Evolutionary conservation across 83 land plant genomes (phyloP), one percentile per base, ranked within the genome.

Genomic region (Diphasiastrum complanatum): DNA sequence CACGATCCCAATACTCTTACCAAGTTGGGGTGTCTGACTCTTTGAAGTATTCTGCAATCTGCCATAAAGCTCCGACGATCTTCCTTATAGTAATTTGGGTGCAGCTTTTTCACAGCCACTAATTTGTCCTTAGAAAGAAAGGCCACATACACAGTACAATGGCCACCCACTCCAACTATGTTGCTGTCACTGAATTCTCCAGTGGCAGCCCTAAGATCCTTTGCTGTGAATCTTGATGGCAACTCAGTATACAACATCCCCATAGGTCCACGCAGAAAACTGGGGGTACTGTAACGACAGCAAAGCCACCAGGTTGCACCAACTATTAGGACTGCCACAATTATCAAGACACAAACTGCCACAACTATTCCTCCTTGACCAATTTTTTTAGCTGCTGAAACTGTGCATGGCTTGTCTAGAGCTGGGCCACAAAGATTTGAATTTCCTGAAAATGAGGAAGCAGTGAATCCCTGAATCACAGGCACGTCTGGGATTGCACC

Each of bases 181-280:
- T 34, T 16, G 22, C 45, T 25, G 1, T 68, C 71, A 38, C 34
- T 51, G 45, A 35, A 80, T 11, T 52, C 59, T 19, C 57, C 48
- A 1, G 83, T 80, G 1, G 83, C 83, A 20, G 19, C 60, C 41
- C 53, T 25, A 24, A 80, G 69, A 37, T 80, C 80, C 26, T 73
- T n/a, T n/a, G n/a, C n/a, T n/a, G n/a, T n/a, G n/a, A n/a, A n/a
- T n/a, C n/a, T n/a, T n/a, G n/a, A n/a, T n/a, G n/a, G n/a, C n/a
- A n/a, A n/a, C n/a, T n/a, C n/a, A n/a, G n/a, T 61, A 2, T 33
- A 40, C 10, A 67, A 60, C 40, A 80, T 68, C 5, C 46, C 23
- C 26, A 19, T 19, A 58, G 37, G 23, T 1, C 24, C 5, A 16
- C 23, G 11, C 26, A 33, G n/a, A 2, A 19, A 22, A 22, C 22